Evolutionary conservation across 1,139 yeast genomes (phyloP).

Genomic region (Blastobotrys petasosporus): DNA sequence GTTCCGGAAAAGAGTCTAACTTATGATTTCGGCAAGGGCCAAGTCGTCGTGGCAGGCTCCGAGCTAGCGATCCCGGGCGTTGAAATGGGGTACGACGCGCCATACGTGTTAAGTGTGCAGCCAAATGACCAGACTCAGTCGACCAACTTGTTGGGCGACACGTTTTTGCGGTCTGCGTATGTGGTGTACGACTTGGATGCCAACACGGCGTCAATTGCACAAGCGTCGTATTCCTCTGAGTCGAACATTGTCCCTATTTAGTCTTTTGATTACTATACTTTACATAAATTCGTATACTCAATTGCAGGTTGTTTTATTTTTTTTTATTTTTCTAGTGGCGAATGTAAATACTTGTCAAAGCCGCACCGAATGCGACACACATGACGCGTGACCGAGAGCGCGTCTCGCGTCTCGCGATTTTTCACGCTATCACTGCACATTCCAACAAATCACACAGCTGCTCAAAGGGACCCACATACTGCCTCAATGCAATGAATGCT

Average conservation of each 20-base stretch:
- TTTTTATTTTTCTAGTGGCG: too few species aligned
- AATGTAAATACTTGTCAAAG: too few species aligned
- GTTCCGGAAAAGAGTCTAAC: slow-evolving; percentile 19
- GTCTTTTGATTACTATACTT: too few species aligned
- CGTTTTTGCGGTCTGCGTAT: slow-evolving; percentile 64
- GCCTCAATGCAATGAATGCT: too few species aligned
- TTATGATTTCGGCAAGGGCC: slow-evolving; percentile 24
- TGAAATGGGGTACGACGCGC: slow-evolving; percentile 5
- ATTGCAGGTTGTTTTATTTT: too few species aligned
- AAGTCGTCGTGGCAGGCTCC: slow-evolving; percentile 38
- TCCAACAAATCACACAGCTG: too few species aligned
- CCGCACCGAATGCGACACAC: too few species aligned
- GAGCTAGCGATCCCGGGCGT: slow-evolving; percentile 27
- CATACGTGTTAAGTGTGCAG: slow-evolving; percentile 17
- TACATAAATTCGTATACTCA: too few species aligned
- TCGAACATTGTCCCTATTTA: slow-evolving; percentile 5
- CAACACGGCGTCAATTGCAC: slow-evolving; percentile 57
- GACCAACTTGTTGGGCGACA: slow-evolving; percentile 54
- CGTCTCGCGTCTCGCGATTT: too few species aligned
- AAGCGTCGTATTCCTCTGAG: slow-evolving; percentile 31
- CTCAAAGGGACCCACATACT: too few species aligned
- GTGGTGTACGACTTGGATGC: slow-evolving; percentile 68
- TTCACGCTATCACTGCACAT: too few species aligned
- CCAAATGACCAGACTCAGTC: slow-evolving; percentile 23
- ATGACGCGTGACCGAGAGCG: too few species aligned